A percentile compares a stretch with the other conserved stretches of the same genome.
Conservation (phyloP, 2,329 filamentous ascomycete species). For the Emericellopsis cladophorae region DNA sequence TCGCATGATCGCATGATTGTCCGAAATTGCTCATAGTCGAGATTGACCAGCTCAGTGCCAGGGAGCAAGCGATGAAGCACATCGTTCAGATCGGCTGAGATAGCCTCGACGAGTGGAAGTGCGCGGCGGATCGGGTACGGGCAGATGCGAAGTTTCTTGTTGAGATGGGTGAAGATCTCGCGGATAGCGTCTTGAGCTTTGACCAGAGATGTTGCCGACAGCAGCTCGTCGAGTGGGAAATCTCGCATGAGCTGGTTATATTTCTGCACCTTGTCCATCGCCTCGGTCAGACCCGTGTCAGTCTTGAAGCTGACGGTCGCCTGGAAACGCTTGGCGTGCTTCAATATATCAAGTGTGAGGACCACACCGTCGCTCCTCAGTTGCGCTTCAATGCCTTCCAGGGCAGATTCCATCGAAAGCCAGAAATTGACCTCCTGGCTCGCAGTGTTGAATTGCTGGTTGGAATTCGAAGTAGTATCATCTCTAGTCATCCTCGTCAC, state of each 20-base stretch:
- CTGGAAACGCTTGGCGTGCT: conserved; percentile 95
- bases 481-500: conserved; percentile 93
- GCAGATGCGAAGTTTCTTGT: conserved; percentile 94
- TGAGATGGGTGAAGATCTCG: conserved; percentile 86
- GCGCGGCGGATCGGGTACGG: conserved; percentile 90
- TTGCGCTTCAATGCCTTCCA: conserved; percentile 86
- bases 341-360: conserved; percentile 86
- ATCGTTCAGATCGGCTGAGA: conserved; percentile 83
- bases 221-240: conserved; percentile 87
- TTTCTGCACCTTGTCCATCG: conserved; percentile 90
- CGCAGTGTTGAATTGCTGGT: conserved; percentile 51
- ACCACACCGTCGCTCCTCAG: conserved; percentile 78
- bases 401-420: conserved; percentile 88
- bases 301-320: conserved; percentile 93
- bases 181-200: conserved; percentile 84
- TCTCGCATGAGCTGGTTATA: conserved; percentile 99
- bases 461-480: conserved; percentile 24
- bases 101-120: conserved; percentile 88
- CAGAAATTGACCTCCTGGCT: conserved; percentile 99
- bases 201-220: conserved; percentile 78
- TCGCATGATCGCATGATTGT: conserved; percentile 73
- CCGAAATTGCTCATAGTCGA: conserved; percentile 85
- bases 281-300: conserved; percentile 92
- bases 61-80: conserved; percentile 77
- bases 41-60: conserved; percentile 77